phyloP scores from a whole-genome alignment of 257 asterid species.

The Plectranthus barbatus region DNA sequence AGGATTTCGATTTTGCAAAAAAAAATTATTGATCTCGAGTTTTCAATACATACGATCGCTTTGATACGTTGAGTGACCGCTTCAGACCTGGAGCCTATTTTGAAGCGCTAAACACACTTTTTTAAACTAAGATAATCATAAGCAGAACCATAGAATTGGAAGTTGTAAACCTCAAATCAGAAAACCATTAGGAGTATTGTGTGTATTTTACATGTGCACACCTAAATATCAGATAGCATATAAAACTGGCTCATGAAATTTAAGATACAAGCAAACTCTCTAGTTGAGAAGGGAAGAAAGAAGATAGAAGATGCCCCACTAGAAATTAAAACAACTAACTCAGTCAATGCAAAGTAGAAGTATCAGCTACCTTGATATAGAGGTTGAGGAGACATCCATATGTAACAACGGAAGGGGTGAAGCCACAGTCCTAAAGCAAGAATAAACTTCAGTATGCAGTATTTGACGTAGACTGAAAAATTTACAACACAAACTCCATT shows the following conservation, averaged over 20 bases:
- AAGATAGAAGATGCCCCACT: not conserved
- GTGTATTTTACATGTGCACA: too few relatives aligned
- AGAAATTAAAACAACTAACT: not conserved
- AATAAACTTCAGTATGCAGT: conserved; percentile 7
- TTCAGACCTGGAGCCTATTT: too few relatives aligned
- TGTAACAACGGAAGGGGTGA: conserved; percentile 72
- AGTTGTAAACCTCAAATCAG: too few relatives aligned
- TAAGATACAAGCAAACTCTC: not conserved
- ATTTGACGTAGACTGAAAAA: not conserved
- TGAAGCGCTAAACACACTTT: too few relatives aligned
- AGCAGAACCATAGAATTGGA: too few relatives aligned
- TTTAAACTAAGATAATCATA: too few relatives aligned
- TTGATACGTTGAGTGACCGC: too few relatives aligned
- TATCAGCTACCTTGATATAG: conserved; percentile 61
- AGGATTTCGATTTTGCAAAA: too few relatives aligned
- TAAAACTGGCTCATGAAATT: not conserved
- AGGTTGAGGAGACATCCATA: conserved; percentile 94
- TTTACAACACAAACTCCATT: not conserved
- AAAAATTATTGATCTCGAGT: too few relatives aligned
- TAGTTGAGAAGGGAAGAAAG: not conserved
- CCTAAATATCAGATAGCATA: not conserved
- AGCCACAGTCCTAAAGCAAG: conserved; percentile 73
- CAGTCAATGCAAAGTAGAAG: not conserved
- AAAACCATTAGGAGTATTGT: too few relatives aligned
- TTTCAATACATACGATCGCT: too few relatives aligned